Evolutionary conservation across 1,284 basidiomycete genomes (phyloP).

Genomic region (Coriolopsis trogii): DNA sequence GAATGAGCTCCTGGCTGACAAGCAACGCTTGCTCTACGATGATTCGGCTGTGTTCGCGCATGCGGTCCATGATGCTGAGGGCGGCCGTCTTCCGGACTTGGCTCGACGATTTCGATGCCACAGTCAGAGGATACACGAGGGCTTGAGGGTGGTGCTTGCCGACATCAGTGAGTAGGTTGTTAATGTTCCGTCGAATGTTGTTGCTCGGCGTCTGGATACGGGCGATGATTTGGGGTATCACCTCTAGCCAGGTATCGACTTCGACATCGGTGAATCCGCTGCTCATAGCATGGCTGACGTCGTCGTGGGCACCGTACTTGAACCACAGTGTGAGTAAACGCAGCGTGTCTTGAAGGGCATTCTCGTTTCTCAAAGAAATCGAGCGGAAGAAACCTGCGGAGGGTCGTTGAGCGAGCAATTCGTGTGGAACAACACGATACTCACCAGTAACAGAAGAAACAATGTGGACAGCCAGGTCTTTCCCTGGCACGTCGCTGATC

Average conservation of each 20-base stretch:
- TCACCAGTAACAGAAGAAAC: constrained; percentile 93
- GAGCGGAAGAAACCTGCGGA: constrained; percentile 90
- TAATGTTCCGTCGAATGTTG: constrained; percentile 90
- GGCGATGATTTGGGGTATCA: constrained; percentile 98
- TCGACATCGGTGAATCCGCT: constrained; percentile 90
- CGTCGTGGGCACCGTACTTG: constrained; percentile 92
- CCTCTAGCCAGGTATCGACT: constrained; percentile 98
- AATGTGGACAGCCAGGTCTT: constrained; percentile 82
- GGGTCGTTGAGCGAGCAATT: not conserved
- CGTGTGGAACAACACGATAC: constrained; percentile 12
- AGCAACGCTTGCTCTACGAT: constrained; percentile 95
- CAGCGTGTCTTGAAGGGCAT: constrained; percentile 94
- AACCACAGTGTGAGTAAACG: constrained; percentile 97
- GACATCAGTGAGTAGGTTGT: constrained; percentile 88
- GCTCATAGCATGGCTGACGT: constrained; percentile 90
- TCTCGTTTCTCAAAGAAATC: constrained; percentile 83
- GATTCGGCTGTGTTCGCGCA: constrained; percentile 88
- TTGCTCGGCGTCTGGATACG: constrained; percentile 94
- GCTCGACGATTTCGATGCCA: constrained; percentile 96
- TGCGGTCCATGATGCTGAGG: constrained; percentile 87
- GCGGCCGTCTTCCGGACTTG: constrained; percentile 84
- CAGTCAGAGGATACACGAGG: constrained; percentile 96
- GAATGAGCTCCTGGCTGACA: constrained; percentile 94
- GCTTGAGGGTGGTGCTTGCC: constrained; percentile 98
- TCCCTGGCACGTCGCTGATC: constrained; percentile 67